Evolutionary conservation across 1,139 yeast genomes (phyloP).

Genomic region (Hemisphaericaspora subhashii): DNA sequence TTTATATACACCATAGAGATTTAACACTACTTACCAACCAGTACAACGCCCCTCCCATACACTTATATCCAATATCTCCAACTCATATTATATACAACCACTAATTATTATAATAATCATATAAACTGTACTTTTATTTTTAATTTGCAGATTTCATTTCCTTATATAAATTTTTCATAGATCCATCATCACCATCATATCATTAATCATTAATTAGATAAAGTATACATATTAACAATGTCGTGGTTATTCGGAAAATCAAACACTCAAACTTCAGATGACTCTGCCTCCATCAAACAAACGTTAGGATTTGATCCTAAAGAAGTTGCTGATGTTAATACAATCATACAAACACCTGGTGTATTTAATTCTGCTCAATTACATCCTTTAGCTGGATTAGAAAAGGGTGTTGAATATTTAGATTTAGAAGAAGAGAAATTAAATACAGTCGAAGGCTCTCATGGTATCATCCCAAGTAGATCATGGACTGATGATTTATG

Average conservation of each 20-base stretch:
- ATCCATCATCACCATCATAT: neutral
- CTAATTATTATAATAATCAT: too few relatives aligned
- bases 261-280: conserved; percentile 17
- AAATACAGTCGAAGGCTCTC: conserved; percentile 76
- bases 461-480: conserved; percentile 89
- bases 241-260: conserved; percentile 69
- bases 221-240: conserved; percentile 32
- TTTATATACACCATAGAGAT: too few relatives aligned
- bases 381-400: conserved; percentile 94
- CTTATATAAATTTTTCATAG: neutral
- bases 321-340: conserved; percentile 63
- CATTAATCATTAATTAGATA: conserved; percentile 3
- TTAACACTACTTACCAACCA: too few relatives aligned
- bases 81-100: too few relatives aligned
- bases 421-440: conserved; percentile 82
- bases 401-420: conserved; percentile 83
- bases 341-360: conserved; percentile 59
- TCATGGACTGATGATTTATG: conserved; percentile 97
- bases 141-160: too few relatives aligned
- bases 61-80: too few relatives aligned
- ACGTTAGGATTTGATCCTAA: conserved; percentile 68
- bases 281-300: conserved; percentile 29
- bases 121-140: too few relatives aligned
- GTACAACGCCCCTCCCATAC: too few relatives aligned
- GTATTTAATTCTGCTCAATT: conserved; percentile 33